Evolutionary conservation across 371 early-diverging fungal species (phyloP).

Genomic region (Mortierella sp.): DNA sequence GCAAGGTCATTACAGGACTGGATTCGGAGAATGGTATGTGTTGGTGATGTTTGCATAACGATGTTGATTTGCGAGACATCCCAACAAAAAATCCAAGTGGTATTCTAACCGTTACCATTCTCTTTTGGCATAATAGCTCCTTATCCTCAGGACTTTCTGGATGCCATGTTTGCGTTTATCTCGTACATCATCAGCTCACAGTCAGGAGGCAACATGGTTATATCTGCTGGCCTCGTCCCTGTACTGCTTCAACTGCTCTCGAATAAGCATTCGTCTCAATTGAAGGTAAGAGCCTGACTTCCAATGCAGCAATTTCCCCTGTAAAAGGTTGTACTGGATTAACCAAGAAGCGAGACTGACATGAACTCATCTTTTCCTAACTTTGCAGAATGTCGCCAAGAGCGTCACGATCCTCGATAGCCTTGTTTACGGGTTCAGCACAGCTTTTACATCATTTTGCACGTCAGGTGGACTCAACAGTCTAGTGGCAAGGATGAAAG

Average conservation of each 20-base stretch:
- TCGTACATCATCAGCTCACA: slow-evolving; percentile 82
- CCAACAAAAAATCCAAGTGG: not conserved
- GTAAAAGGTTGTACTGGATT: not conserved
- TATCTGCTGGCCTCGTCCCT: slow-evolving; percentile 91
- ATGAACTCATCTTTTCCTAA: not conserved
- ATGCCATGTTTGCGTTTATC: slow-evolving; percentile 87
- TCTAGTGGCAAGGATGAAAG: slow-evolving; percentile 84
- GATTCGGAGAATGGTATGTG: slow-evolving; percentile 59
- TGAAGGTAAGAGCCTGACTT: slow-evolving; percentile 64
- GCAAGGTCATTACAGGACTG: slow-evolving; percentile 71
- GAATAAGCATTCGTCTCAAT: slow-evolving; percentile 62
- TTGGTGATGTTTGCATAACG: not conserved
- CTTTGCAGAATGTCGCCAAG: slow-evolving; percentile 71
- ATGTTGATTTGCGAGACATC: not conserved
- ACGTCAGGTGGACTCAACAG: slow-evolving; percentile 85
- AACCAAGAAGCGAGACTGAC: not conserved
- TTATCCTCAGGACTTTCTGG: slow-evolving; percentile 83
- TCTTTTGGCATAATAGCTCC: slow-evolving; percentile 33
- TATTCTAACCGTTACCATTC: not conserved
- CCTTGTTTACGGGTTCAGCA: slow-evolving; percentile 81
- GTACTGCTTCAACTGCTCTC: slow-evolving; percentile 75
- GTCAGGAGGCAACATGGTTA: slow-evolving; percentile 90
- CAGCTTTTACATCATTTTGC: slow-evolving; percentile 86
- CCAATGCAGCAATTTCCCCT: not conserved
- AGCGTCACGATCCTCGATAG: slow-evolving; percentile 84